A percentile compares a stretch with the other conserved stretches of the same genome.
Evolutionary conservation across 192 early-diverging fungal genomes (phyloP).

Genomic region (Jimgerdemannia lactiflua): DNA sequence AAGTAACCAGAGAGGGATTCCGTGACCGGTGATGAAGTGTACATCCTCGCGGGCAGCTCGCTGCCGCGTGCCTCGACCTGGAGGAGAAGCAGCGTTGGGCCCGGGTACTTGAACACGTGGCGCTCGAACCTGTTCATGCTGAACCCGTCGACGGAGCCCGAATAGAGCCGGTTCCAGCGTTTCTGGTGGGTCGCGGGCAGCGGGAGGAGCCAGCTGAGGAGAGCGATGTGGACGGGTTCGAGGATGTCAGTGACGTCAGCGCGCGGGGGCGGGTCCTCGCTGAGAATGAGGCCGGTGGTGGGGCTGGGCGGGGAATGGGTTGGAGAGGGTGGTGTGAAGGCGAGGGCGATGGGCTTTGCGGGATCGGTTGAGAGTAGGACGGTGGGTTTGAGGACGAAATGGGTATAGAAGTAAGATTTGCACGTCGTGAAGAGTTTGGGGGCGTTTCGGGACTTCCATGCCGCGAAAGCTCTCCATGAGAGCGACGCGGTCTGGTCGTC

Average conservation of each 20-base stretch:
- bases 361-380: neutral
- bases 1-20: too few relatives aligned
- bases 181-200: constrained; percentile 15
- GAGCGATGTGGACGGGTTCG: constrained; percentile 25
- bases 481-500: neutral
- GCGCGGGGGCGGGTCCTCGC: constrained; percentile 4
- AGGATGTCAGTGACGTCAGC: constrained; percentile 29
- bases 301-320: constrained; percentile 11
- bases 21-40: too few relatives aligned
- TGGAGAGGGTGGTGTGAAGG: neutral
- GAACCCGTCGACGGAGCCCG: constrained; percentile 48
- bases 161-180: constrained; percentile 38
- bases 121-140: constrained; percentile 54
- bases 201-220: constrained; percentile 47
- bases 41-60: too few relatives aligned
- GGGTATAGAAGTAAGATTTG: constrained; percentile 39
- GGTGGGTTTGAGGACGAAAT: constrained; percentile 40
- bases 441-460: constrained; percentile 28
- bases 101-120: constrained; percentile 57
- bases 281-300: constrained; percentile 14
- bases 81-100: constrained; percentile 44
- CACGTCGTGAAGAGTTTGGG: constrained; percentile 42
- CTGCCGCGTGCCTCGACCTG: constrained; percentile 22
- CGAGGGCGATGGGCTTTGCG: neutral
- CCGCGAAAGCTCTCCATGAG: constrained; percentile 5